Percentiles rank a stretch among this genome's conserved stretches.
Evolutionary conservation across 108 stramenopile species (phyloP).

Genomic region (Nitzschia putrida): DNA sequence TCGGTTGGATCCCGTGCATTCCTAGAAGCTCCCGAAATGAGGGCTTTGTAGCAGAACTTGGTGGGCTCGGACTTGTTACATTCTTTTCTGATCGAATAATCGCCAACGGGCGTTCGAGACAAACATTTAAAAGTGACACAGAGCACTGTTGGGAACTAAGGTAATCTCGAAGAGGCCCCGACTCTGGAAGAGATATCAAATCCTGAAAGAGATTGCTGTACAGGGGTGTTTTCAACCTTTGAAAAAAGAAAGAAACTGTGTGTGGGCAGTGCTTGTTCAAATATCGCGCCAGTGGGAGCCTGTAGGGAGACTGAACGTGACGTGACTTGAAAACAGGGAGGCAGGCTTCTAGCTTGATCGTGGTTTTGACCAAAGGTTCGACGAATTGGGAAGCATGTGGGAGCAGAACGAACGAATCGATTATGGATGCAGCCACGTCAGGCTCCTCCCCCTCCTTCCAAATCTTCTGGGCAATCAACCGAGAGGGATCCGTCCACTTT

Average conservation of each 20-base stretch:
- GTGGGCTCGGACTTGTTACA: constrained; percentile 25
- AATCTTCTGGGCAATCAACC: constrained; percentile 53
- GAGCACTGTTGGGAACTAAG: constrained; percentile 64
- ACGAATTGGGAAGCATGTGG: constrained; percentile 78
- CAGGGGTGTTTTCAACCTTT: constrained; percentile 70
- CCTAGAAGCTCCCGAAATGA: constrained; percentile 7
- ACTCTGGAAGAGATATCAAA: constrained; percentile 59
- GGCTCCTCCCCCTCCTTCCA: constrained; percentile 80
- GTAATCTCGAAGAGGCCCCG: constrained; percentile 54
- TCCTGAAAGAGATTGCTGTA: constrained; percentile 80
- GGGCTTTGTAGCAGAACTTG: constrained; percentile 1
- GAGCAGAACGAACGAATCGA: constrained; percentile 70
- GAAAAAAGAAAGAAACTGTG: constrained; percentile 78
- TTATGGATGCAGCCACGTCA: constrained; percentile 72
- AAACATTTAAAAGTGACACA: constrained; percentile 70
- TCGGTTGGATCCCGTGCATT: constrained; percentile 26
- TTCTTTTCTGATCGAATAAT: constrained; percentile 82
- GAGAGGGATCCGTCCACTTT: constrained; percentile 74
- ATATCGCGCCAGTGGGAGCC: constrained; percentile 72
- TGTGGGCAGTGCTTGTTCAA: constrained; percentile 73
- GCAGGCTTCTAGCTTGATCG: constrained; percentile 67
- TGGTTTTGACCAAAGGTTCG: constrained; percentile 80
- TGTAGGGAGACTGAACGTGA: constrained; percentile 59
- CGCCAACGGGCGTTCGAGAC: constrained; percentile 82
- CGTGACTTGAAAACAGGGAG: constrained; percentile 57